These are phyloP conservation scores for Lipomyces anomalus DNA, from an alignment of 805 yeast genomes.

Conservation along the genomic window DNA sequence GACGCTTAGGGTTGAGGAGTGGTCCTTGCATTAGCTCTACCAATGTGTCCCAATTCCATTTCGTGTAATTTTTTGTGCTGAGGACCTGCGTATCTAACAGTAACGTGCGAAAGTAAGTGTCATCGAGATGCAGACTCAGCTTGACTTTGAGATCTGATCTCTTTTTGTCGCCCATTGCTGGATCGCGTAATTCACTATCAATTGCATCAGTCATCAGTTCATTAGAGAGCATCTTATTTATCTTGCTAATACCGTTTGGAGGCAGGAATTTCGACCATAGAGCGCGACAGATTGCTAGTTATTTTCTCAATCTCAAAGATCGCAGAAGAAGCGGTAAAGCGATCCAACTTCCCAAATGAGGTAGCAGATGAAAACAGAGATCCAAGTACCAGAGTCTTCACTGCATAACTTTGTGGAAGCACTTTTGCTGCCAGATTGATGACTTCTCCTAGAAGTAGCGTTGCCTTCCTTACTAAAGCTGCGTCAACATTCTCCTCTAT, in stretches of 20 bases:
- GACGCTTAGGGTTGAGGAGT: constrained; percentile 57
- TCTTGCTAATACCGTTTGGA: not conserved
- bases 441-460: constrained; percentile 59
- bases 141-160: constrained; percentile 26
- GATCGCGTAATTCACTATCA: not conserved
- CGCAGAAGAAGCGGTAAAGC: constrained; percentile 35
- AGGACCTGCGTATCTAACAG: constrained; percentile 65
- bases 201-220: not conserved
- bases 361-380: constrained; percentile 28
- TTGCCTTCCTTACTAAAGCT: constrained; percentile 51
- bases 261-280: constrained; percentile 6
- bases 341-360: constrained; percentile 18
- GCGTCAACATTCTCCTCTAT: constrained; percentile 34
- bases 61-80: constrained; percentile 67
- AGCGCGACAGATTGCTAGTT: constrained; percentile 25
- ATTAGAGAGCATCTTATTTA: not conserved
- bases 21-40: constrained; percentile 78
- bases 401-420: constrained; percentile 46
- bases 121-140: constrained; percentile 49
- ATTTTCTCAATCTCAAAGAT: constrained; percentile 47
- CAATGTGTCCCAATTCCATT: constrained; percentile 84
- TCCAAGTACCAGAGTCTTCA: constrained; percentile 26
- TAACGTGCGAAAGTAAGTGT: constrained; percentile 57
- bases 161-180: constrained; percentile 6
- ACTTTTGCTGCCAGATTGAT: constrained; percentile 48